A percentile compares a stretch with the other conserved stretches of the same genome.
Evolutionary conservation across 176 grass and related monocot genomes (phyloP).

Genomic region (Zoysia pacifica): DNA sequence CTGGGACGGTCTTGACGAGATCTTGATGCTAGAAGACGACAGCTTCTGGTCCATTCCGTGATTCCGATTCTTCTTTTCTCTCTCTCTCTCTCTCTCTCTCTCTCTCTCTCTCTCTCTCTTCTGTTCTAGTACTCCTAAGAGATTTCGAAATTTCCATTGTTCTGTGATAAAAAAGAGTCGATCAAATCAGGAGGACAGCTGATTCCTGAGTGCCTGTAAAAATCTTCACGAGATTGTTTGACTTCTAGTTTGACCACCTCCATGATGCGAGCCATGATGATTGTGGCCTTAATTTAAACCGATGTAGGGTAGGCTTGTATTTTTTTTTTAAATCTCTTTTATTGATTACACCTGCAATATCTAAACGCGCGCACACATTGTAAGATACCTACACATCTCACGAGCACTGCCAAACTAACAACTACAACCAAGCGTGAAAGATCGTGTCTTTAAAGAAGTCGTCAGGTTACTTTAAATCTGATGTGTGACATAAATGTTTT

Average conservation of each 20-base stretch:
- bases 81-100: too few species aligned
- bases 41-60: slow-evolving; percentile 50
- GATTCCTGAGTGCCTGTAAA: background rate
- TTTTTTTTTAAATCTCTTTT: too few species aligned
- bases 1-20: slow-evolving; percentile 64
- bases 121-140: background rate
- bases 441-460: too few species aligned
- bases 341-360: too few species aligned
- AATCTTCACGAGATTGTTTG: background rate
- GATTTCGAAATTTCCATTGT: background rate
- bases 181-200: background rate
- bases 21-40: slow-evolving; percentile 54
- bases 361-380: too few species aligned
- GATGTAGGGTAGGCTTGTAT: background rate
- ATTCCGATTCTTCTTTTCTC: background rate
- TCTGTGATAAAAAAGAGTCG: background rate
- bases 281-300: background rate
- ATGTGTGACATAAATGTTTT: too few species aligned
- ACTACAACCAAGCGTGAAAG: too few species aligned
- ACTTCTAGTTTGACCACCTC: background rate
- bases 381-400: too few species aligned
- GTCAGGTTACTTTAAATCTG: too few species aligned
- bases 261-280: background rate
- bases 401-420: too few species aligned
- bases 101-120: too few species aligned